Evolutionary conservation across 495 filamentous ascomycete genomes (phyloP).

Genomic region (Penicillium atrosanguineum): DNA sequence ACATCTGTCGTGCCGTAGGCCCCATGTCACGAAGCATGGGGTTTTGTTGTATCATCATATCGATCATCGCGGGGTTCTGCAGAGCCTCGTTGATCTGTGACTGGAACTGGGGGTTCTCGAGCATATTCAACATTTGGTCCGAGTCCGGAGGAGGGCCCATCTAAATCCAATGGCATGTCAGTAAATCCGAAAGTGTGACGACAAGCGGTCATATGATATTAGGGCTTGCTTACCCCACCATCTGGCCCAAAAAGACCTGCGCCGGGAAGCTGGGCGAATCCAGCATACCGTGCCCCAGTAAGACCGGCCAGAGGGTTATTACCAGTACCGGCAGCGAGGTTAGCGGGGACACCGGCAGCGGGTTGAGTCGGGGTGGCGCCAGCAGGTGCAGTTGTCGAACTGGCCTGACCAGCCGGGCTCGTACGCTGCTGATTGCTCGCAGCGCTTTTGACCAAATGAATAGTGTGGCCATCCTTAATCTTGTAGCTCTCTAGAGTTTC

Average conservation of each 20-base stretch:
- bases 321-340: conserved; percentile 88
- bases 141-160: conserved; percentile 86
- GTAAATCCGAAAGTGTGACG: conserved; percentile 3
- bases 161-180: conserved; percentile 43
- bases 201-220: not conserved
- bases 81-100: conserved; percentile 89
- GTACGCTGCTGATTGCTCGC: conserved; percentile 75
- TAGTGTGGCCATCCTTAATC: conserved; percentile 91
- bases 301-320: conserved; percentile 87
- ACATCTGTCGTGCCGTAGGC: conserved; percentile 75
- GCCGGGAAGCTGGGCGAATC: conserved; percentile 83
- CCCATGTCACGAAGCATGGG: conserved; percentile 83
- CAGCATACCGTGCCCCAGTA: conserved; percentile 93
- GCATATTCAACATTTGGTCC: conserved; percentile 77
- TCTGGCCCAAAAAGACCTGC: conserved; percentile 92
- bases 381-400: conserved; percentile 46
- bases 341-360: conserved; percentile 69
- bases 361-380: conserved; percentile 52
- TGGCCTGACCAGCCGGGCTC: conserved; percentile 51
- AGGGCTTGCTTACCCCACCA: conserved; percentile 75
- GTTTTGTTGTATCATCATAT: conserved; percentile 87
- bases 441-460: conserved; percentile 94
- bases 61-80: conserved; percentile 85
- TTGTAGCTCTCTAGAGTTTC: conserved; percentile 85
- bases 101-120: conserved; percentile 80